A percentile compares a stretch with the other conserved stretches of the same genome.
Evolutionary conservation across 257 asterid genomes (phyloP).

Genomic region (Orobanche coerulescens): DNA sequence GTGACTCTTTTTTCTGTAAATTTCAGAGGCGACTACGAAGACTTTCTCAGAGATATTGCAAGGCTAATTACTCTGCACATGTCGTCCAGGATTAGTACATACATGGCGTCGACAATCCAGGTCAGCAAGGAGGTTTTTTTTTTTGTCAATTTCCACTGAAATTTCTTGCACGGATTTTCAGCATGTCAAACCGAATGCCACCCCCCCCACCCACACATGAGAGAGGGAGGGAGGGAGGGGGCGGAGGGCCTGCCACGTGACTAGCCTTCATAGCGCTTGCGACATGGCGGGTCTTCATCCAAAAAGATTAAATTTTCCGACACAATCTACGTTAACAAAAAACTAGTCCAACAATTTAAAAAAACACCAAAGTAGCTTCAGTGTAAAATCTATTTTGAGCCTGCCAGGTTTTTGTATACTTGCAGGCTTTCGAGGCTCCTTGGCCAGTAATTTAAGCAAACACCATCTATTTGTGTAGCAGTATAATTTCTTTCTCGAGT

Average conservation of each 20-base stretch:
- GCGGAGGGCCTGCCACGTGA: too few species aligned
- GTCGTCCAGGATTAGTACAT: slow-evolving; percentile 64
- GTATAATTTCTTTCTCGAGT: slow-evolving; percentile 66
- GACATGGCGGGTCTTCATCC: background rate
- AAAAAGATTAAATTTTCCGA: background rate
- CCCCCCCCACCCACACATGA: too few species aligned
- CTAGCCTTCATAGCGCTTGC: too few species aligned
- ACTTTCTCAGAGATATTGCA: slow-evolving; percentile 81
- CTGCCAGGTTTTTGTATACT: slow-evolving; percentile 8
- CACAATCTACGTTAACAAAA: background rate
- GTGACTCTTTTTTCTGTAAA: background rate
- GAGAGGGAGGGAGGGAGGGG: too few species aligned
- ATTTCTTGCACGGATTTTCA: too few species aligned
- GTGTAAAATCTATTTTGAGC: background rate
- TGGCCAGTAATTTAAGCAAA: slow-evolving; percentile 97
- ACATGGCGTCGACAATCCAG: slow-evolving; percentile 91
- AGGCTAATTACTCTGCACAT: slow-evolving; percentile 59
- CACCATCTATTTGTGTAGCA: slow-evolving; percentile 79
- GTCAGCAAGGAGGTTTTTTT: slow-evolving; percentile 22
- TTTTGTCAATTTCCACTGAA: too few species aligned
- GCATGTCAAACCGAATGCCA: too few species aligned
- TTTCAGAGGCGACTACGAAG: slow-evolving; percentile 84
- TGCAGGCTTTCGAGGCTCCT: slow-evolving; percentile 98
- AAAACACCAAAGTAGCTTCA: too few species aligned
- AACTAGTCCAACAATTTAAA: background rate